Percentiles rank a stretch among this genome's conserved stretches.
Conservation (phyloP, 345 rosid species). For the Gossypium longicalyx region DNA sequence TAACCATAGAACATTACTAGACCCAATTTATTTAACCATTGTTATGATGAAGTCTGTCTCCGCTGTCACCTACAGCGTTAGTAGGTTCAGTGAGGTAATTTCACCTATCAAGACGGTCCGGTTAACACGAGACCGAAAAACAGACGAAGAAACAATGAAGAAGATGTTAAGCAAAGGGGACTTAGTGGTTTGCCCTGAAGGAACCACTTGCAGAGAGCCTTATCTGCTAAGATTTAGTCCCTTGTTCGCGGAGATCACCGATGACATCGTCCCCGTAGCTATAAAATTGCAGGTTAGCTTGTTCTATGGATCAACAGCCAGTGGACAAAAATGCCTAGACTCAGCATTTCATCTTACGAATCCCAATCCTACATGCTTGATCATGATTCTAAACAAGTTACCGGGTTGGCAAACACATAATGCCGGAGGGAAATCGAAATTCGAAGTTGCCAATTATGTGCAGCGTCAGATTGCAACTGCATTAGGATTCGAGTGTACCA, state of each 20-base stretch:
- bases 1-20: constrained; percentile 56
- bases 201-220: constrained; percentile 64
- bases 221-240: constrained; percentile 60
- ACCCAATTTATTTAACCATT: constrained; percentile 35
- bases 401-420: constrained; percentile 25
- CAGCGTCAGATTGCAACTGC: constrained; percentile 42
- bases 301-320: constrained; percentile 57
- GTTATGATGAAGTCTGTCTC: constrained; percentile 31
- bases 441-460: constrained; percentile 48
- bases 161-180: constrained; percentile 32
- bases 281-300: constrained; percentile 37
- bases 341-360: constrained; percentile 38
- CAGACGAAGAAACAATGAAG: constrained; percentile 34
- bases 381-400: constrained; percentile 35
- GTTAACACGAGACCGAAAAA: constrained; percentile 37
- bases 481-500: constrained; percentile 48
- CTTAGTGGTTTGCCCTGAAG: constrained; percentile 57
- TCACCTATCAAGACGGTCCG: constrained; percentile 43
- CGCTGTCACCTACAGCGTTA: constrained; percentile 53
- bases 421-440: constrained; percentile 22
- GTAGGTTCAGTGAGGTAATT: constrained; percentile 35
- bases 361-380: constrained; percentile 29
- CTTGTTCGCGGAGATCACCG: constrained; percentile 48
- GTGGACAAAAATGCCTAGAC: constrained; percentile 49
- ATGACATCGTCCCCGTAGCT: constrained; percentile 47